phyloP scores from a whole-genome alignment of 768 basidiomycete species.

The Fomitopsis pulvina region DNA sequence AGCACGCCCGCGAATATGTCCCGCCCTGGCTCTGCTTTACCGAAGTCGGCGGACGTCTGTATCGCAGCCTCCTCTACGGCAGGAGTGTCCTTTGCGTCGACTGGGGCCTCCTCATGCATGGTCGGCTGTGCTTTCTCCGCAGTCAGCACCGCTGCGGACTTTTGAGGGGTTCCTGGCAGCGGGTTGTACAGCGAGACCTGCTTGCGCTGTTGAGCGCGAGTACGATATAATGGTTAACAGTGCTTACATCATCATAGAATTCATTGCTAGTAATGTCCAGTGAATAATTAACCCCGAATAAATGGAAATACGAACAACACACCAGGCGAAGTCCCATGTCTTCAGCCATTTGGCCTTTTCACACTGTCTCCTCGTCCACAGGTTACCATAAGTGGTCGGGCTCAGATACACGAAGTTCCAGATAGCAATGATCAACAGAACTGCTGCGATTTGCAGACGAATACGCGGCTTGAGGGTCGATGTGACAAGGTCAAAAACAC shows the following conservation, averaged over 20 bases:
- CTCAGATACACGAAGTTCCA: constrained; percentile 78
- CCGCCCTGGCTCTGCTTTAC: constrained; percentile 63
- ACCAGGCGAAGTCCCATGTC: constrained; percentile 95
- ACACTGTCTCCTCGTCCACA: constrained; percentile 84
- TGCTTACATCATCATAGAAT: constrained; percentile 60
- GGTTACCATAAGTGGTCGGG: constrained; percentile 75
- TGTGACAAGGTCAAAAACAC: constrained; percentile 81
- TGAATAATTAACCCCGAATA: constrained; percentile 1
- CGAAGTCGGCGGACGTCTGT: constrained; percentile 32
- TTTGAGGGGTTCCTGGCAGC: constrained; percentile 32
- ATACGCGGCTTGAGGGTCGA: constrained; percentile 69
- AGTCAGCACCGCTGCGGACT: constrained; percentile 34
- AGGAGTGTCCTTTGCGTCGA: not conserved
- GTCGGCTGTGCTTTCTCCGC: not conserved
- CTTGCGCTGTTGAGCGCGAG: not conserved
- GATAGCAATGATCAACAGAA: constrained; percentile 64
- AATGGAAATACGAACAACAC: constrained; percentile 1
- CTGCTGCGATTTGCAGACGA: constrained; percentile 73
- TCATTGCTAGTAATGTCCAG: constrained; percentile 42
- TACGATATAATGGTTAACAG: not conserved
- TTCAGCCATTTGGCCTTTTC: constrained; percentile 75
- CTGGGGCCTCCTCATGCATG: not conserved
- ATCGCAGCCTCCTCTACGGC: constrained; percentile 6
- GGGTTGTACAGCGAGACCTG: constrained; percentile 55
- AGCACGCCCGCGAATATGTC: constrained; percentile 62